Evolutionary conservation across 2,329 filamentous ascomycete species (phyloP), one percentile per base, ranked within the genome.

Genomic region (Cordyceps cateniannulata): DNA sequence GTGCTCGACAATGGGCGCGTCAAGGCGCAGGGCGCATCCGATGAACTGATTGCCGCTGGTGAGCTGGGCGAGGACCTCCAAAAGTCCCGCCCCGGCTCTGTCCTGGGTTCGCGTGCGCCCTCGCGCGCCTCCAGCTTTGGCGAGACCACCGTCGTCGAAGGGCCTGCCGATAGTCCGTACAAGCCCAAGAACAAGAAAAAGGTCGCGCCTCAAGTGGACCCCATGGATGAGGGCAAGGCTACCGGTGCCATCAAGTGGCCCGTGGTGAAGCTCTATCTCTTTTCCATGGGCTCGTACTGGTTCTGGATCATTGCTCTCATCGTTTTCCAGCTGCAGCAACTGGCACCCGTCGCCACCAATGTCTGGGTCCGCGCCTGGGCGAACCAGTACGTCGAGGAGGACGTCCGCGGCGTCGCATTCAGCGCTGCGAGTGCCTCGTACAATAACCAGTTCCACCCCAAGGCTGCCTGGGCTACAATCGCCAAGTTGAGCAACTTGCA

Each of bases 361-460:
- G 76, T 97, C 55, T 99, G 95, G 95, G 96, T 99, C 68, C 85
- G 91, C 67, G 81, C 93, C 71, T 99, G 95, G 95, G 89, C 93
- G 18, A 96, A 97, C 71, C 88, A 95, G 63, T 98, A 98, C 71
- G 82, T 81, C 61, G 76, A 69, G 62, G 80, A 80, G 54, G 73
- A 62, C 20, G 29, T 60, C n/a, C 51, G 60, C 14, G 44, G 62
- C 32, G 65, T 70, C 18, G 63, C 64, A 1, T 63, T 58, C 62
- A 68, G 64, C 63, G 61, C 63, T 5, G 55, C 64, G 29, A 65
- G 66, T 3, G 64, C 67, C 25, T 62, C 68, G 0, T 71, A 71
- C 60, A 65, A 68, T 12, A 65, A 64, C 32, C 63, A 67, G 3
- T 64, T 67, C 8, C 70, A 72, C 27, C 65, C 72, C 22, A 70